Percentiles rank a stretch among this genome's conserved stretches.
phyloP scores from a whole-genome alignment of 2,329 filamentous ascomycete genomes.

The Chaetomium sp. region DNA sequence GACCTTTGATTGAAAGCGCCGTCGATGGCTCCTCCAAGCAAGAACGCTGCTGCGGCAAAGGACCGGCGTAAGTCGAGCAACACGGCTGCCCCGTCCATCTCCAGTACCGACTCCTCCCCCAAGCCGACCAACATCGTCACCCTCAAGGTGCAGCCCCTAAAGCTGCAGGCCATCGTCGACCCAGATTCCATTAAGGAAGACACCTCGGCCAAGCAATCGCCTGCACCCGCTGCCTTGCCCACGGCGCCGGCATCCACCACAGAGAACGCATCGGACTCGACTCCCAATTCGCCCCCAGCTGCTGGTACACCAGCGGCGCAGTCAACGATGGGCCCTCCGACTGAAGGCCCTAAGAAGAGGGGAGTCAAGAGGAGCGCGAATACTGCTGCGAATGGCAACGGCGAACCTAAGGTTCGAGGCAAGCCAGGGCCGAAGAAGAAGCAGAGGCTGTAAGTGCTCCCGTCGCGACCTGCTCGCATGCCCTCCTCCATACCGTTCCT shows the following conservation, averaged over 20 bases:
- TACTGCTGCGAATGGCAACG: constrained; percentile 42
- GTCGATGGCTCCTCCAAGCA: constrained; percentile 33
- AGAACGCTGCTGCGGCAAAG: constrained; percentile 32
- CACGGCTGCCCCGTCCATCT: constrained; percentile 7
- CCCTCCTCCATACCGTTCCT: constrained; percentile 3
- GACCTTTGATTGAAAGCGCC: constrained; percentile 2
- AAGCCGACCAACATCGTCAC: constrained; percentile 40
- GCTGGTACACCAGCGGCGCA: constrained; percentile 45
- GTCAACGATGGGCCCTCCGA: constrained; percentile 52
- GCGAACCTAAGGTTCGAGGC: constrained; percentile 67
- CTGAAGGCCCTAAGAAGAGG: constrained; percentile 65
- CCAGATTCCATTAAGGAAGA: constrained; percentile 37
- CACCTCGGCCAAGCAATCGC: constrained; percentile 37
- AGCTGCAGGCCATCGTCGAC: constrained; percentile 45
- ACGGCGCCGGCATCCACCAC: constrained; percentile 39
- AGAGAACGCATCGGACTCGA: constrained; percentile 55
- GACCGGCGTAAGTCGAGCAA: constrained; percentile 38
- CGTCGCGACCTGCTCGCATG: background rate
- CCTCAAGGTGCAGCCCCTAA: constrained; percentile 44
- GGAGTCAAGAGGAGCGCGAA: constrained; percentile 63
- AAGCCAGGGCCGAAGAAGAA: constrained; percentile 98
- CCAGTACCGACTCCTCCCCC: constrained; percentile 20
- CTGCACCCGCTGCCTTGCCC: constrained; percentile 23
- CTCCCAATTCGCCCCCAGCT: constrained; percentile 51
- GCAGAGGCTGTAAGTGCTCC: constrained; percentile 70